Evolutionary conservation across 1,139 yeast genomes (phyloP), one percentile per base, ranked within the genome.

Genomic region (Pichia kudriavzevii): DNA sequence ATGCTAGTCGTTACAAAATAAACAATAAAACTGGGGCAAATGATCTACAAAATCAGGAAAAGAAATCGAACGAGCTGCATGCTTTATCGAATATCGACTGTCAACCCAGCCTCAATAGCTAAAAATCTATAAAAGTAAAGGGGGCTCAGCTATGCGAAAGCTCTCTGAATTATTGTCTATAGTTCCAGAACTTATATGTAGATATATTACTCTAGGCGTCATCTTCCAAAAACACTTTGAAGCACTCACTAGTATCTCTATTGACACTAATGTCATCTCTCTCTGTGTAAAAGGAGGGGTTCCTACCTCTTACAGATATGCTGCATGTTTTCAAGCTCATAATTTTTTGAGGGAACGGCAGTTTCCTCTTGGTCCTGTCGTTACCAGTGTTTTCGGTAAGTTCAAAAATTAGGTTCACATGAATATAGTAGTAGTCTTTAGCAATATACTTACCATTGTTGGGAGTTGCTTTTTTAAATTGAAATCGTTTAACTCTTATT

Each of bases 391-490:
- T 28, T 49, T 58, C n/a, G 55, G 62, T 38, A 12, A 39, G 13
- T 7, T 64, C 63, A 14, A 74, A 56, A 1, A 17, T 5, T 4
- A 39, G 8, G 34, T 64, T 59, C 10, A 72, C 62, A 14, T 62
- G 59, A 21, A 76, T 57, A 40, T 67, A 70, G 48, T 71, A 75
- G 47, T 72, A 76, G 46, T 75, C 74, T 46, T 74, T 80, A 12
- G 69, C 43, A 10, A 45, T 63, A 28, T 65, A 60, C 43, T 76
- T 73, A 11, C 80, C 80, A 48, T 75, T 75, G 49, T 75, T 75
- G 5, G 81, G 78, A 0, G 83, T 76, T 11, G 82, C 80, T 43
- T 66, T 72, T 35, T 71, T 66, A 52, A 76, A 76, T 50, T 75
- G 79, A 15, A 48, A 45, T 32, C 47, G 42, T 22, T 39, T 44